A percentile compares a stretch with the other conserved stretches of the same genome.
Conservation (phyloP, 257 asterid genomes). For the Orobanche coerulescens region DNA sequence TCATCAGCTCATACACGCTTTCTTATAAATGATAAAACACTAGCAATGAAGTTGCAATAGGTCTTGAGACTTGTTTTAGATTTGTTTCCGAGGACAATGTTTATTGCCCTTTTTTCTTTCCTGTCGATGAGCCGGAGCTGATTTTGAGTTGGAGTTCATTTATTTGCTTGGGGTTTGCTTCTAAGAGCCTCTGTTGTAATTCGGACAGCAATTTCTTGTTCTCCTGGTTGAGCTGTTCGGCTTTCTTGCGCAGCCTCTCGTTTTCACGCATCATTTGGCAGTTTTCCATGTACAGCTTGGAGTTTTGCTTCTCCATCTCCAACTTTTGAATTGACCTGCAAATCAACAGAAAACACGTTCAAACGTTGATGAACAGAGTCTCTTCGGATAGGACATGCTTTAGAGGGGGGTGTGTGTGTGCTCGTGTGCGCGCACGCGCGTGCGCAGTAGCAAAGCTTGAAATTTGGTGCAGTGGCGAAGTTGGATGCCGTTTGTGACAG, state of each 20-base stretch:
- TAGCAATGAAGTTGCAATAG: not conserved
- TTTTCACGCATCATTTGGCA: slow-evolving; percentile 39
- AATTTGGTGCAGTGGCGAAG: too few relatives aligned
- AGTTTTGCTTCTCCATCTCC: slow-evolving; percentile 42
- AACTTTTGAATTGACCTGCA: slow-evolving; percentile 14
- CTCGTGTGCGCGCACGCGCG: too few relatives aligned
- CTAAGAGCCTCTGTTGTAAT: slow-evolving; percentile 32
- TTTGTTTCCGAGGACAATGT: slow-evolving; percentile 19
- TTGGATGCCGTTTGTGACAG: too few relatives aligned
- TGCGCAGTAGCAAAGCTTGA: too few relatives aligned
- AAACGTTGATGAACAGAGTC: too few relatives aligned
- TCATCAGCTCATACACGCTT: slow-evolving; percentile 20
- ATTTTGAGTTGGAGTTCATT: slow-evolving; percentile 15
- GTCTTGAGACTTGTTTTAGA: slow-evolving; percentile 17
- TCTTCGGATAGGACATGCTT: too few relatives aligned
- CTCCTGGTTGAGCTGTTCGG: slow-evolving; percentile 43
- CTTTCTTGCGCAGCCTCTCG: slow-evolving; percentile 43
- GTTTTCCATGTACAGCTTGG: slow-evolving; percentile 46
- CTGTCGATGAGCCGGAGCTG: slow-evolving; percentile 21
- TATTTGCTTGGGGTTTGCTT: slow-evolving; percentile 17
- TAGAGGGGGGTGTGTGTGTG: not conserved
- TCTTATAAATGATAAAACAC: slow-evolving; percentile 17
- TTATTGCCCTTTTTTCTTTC: slow-evolving; percentile 24
- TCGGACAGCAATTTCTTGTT: slow-evolving; percentile 39
- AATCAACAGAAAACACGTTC: slow-evolving; percentile 11